Evolutionary conservation across 345 rosid genomes (phyloP).

Genomic region (Erodium maritimum): DNA sequence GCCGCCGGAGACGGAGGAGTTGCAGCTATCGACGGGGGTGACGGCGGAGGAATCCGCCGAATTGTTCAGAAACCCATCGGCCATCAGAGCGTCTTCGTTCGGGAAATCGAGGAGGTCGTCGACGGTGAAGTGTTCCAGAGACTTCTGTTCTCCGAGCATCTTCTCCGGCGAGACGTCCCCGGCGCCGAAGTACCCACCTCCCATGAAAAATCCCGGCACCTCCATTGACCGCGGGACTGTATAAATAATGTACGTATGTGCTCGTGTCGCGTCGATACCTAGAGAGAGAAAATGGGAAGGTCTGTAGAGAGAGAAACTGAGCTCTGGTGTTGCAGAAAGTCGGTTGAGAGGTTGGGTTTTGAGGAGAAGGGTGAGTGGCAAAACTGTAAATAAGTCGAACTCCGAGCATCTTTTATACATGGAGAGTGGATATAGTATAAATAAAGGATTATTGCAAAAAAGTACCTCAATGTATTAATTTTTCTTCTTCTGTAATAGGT

Average conservation of each 20-base stretch:
- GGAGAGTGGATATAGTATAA: conserved; percentile 9
- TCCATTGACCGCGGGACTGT: conserved; percentile 23
- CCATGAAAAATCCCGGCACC: conserved; percentile 26
- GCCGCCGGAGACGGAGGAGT: conserved; percentile 10
- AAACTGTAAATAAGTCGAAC: conserved; percentile 16
- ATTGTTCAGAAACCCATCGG: conserved; percentile 4
- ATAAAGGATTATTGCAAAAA: no score
- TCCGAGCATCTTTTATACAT: conserved; percentile 12
- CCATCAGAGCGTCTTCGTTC: conserved; percentile 32
- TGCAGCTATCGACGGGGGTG: conserved; percentile 10
- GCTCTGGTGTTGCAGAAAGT: not conserved
- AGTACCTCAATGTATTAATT: no score
- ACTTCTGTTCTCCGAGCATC: conserved; percentile 21
- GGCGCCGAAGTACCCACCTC: conserved; percentile 16
- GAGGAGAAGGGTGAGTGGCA: conserved; percentile 29
- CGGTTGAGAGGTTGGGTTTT: conserved; percentile 22
- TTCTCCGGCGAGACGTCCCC: conserved; percentile 28
- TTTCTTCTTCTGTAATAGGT: no score
- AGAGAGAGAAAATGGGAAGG: conserved; percentile 15
- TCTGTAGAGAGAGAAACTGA: no score
- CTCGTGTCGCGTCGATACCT: not conserved
- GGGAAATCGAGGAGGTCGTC: conserved; percentile 68
- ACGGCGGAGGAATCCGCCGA: conserved; percentile 9
- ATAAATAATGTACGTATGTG: not conserved
- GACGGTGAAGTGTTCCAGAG: conserved; percentile 33